Percentiles rank a stretch among this genome's conserved stretches.
phyloP scores from a whole-genome alignment of 2,329 filamentous ascomycete genomes.

The Rhytidhysteron rufulum region DNA sequence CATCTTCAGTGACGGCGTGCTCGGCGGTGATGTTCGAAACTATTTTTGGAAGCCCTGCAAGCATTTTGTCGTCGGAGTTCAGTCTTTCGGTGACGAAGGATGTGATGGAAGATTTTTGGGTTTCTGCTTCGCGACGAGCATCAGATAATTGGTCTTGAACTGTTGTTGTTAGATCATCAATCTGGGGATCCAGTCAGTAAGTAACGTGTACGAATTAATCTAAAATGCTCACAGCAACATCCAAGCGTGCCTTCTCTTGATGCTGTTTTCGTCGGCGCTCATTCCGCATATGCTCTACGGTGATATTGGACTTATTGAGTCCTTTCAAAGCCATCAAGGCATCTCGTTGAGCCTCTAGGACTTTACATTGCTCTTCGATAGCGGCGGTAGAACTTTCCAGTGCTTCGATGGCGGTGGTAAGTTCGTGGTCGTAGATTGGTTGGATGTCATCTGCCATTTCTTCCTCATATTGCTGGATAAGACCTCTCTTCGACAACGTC shows the following conservation, averaged over 20 bases:
- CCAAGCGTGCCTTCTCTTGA: constrained; percentile 41
- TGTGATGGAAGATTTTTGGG: constrained; percentile 44
- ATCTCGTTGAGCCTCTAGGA: constrained; percentile 59
- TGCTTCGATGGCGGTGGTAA: constrained; percentile 59
- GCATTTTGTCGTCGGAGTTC: constrained; percentile 61
- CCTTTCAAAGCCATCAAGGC: constrained; percentile 55
- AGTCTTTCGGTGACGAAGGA: constrained; percentile 50
- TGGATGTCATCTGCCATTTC: constrained; percentile 30
- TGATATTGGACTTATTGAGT: constrained; percentile 40
- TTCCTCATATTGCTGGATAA: constrained; percentile 26
- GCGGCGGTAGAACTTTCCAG: constrained; percentile 62
- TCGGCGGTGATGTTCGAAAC: constrained; percentile 54
- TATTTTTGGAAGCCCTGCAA: constrained; percentile 63
- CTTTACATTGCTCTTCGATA: constrained; percentile 62
- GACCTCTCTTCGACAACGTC: constrained; percentile 27
- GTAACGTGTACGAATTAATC: too few relatives aligned
- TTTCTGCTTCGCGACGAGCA: constrained; percentile 48
- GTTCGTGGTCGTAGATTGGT: constrained; percentile 56
- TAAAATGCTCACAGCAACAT: constrained; percentile 26
- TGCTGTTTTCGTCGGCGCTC: constrained; percentile 33
- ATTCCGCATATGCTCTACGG: constrained; percentile 34
- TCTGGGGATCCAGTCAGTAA: constrained; percentile 12
- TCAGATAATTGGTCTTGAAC: constrained; percentile 32
- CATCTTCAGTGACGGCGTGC: constrained; percentile 49
- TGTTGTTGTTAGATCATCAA: constrained; percentile 26